Evolutionary conservation across 2,329 filamentous ascomycete genomes (phyloP).

Genomic region (Boeremia exigua): DNA sequence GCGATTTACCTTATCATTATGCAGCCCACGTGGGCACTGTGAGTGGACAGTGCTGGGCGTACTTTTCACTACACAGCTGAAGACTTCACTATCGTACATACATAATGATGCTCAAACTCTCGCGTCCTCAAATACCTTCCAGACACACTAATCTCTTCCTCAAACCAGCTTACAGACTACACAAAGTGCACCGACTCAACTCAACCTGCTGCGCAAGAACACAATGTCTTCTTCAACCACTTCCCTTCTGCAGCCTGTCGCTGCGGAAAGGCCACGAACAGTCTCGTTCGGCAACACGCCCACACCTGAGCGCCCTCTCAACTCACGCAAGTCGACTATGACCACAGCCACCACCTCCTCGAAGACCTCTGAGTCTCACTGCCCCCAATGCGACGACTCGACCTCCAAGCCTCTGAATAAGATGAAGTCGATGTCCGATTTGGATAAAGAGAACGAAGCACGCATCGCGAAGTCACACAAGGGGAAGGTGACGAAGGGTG

Average conservation of each 20-base stretch:
- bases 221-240: not conserved
- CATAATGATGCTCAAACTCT: too few species aligned
- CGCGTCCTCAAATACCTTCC: too few species aligned
- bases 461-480: constrained; percentile 1
- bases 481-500: not conserved
- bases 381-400: not conserved
- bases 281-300: not conserved
- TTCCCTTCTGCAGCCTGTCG: not conserved
- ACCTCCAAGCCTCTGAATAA: not conserved
- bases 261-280: not conserved
- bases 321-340: not conserved
- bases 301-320: not conserved
- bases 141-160: too few species aligned
- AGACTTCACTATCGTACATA: too few species aligned
- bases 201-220: not conserved
- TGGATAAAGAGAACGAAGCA: constrained; percentile 16
- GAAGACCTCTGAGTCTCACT: not conserved
- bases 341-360: not conserved
- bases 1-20: not conserved
- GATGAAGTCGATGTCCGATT: constrained; percentile 14
- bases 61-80: not conserved
- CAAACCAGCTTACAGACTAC: not conserved
- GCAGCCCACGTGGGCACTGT: not conserved
- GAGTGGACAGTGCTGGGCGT: not conserved
- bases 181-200: not conserved